Evolutionary conservation across 2,329 filamentous ascomycete species (phyloP).

Genomic region (Colletotrichum kahawae): DNA sequence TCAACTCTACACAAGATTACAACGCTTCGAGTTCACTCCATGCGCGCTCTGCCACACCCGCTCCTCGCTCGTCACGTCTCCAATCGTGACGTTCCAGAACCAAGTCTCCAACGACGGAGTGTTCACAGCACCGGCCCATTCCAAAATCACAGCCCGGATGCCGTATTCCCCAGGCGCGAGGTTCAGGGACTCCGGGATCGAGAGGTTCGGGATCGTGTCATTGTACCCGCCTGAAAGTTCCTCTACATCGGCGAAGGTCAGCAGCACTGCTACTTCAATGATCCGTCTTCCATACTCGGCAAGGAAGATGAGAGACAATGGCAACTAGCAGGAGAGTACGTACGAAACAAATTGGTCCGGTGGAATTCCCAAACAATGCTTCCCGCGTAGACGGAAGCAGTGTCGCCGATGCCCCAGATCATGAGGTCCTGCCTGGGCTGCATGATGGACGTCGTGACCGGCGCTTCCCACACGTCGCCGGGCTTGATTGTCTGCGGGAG

Average conservation of each 20-base stretch:
- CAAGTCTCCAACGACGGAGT: not conserved
- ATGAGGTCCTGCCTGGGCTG: not conserved
- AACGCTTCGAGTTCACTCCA: not conserved
- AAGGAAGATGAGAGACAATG: not conserved
- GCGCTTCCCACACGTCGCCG: not conserved
- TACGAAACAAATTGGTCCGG: not conserved
- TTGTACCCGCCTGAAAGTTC: not conserved
- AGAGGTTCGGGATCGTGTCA: not conserved
- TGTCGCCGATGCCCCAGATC: not conserved
- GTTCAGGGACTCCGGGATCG: not conserved
- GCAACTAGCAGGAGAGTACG: rapidly evolving
- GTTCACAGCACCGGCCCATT: not conserved
- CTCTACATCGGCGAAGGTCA: not conserved
- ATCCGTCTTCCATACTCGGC: not conserved
- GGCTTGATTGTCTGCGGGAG: not conserved
- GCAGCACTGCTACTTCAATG: not conserved
- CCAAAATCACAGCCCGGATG: not conserved
- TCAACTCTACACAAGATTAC: not conserved
- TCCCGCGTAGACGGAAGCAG: not conserved
- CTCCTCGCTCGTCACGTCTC: not conserved
- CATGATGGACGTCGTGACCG: not conserved
- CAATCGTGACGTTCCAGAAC: slow-evolving; percentile 1
- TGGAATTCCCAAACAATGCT: not conserved
- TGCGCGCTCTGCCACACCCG: not conserved
- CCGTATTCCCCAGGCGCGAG: not conserved